Evolutionary conservation across 441 rosid genomes (phyloP).

Genomic region (Gossypium trilobum): DNA sequence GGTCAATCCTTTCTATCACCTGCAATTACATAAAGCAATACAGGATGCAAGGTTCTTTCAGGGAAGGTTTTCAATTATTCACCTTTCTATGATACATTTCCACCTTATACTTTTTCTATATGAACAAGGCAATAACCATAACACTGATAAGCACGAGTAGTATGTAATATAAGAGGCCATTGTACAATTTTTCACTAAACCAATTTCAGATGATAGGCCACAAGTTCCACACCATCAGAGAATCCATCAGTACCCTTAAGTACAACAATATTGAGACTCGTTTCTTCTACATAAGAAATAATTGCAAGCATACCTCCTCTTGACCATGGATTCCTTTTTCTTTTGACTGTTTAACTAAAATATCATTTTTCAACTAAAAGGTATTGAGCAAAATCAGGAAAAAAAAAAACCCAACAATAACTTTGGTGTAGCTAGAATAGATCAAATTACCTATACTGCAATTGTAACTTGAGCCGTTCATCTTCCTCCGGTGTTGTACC

Average conservation of each 20-base stretch:
- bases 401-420: not conserved
- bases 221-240: too few relatives aligned
- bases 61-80: too few relatives aligned
- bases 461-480: constrained; percentile 49
- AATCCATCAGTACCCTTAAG: not conserved
- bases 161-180: too few relatives aligned
- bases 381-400: not conserved
- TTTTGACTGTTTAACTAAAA: not conserved
- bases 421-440: not conserved
- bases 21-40: too few relatives aligned
- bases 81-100: too few relatives aligned
- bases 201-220: too few relatives aligned
- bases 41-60: too few relatives aligned
- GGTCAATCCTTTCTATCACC: too few relatives aligned
- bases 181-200: too few relatives aligned
- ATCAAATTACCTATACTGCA: constrained; percentile 60
- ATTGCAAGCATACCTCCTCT: not conserved
- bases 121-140: too few relatives aligned
- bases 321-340: not conserved
- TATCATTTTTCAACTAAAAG: not conserved
- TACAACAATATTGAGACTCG: not conserved
- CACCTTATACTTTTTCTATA: too few relatives aligned
- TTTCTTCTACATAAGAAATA: not conserved
- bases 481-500: constrained; percentile 66
- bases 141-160: too few relatives aligned